Evolutionary conservation across 176 grass and related monocot genomes (phyloP), one percentile per base, ranked within the genome.

Genomic region (Triticum urartu): DNA sequence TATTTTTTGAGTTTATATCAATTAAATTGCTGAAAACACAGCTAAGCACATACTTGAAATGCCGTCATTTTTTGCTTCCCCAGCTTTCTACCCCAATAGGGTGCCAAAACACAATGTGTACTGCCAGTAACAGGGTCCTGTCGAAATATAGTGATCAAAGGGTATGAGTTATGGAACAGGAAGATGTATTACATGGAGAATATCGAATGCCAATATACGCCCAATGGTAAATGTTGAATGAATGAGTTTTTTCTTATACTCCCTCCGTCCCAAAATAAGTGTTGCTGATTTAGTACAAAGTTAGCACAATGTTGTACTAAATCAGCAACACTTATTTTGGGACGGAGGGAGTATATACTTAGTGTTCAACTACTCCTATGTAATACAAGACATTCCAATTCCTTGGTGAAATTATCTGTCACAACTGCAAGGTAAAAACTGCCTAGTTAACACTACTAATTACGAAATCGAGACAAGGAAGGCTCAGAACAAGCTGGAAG

Each of bases 71-170:
- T 88, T 77, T 87, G 81, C 72, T 97, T 97, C 17, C 89, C 89
- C 20, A 94, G 59, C 79, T 97, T 97, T 80, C 77, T 64, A 9
- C 92, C 88, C 95, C 92, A 94, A 20, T 94, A 97, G 5, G 90
- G 92, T 43, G 91, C 90, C 61, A 97, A 76, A 9, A 86, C 75
- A 87, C 89, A 97, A 45, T 97, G 92, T 21, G 85, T 88, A 17
- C 89, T 93, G 22, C 95, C 92, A 82, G 88, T 88, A 9, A 97
- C 95, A 22, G 90, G 95, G 88, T 97, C 95, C 92, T 97, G 63
- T 7, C 24, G 66, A 56, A 45, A 63, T 24, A 68, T 11, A 5
- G 72, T 30, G 10, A 54, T 38, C 60, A 83, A 4, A 11, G n/a
- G 28, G 40, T 77, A 77, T 52, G 32, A 54, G 8, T 34, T 34